phyloP scores from a whole-genome alignment of 129 eudicot species.

The Artemisia annua region DNA sequence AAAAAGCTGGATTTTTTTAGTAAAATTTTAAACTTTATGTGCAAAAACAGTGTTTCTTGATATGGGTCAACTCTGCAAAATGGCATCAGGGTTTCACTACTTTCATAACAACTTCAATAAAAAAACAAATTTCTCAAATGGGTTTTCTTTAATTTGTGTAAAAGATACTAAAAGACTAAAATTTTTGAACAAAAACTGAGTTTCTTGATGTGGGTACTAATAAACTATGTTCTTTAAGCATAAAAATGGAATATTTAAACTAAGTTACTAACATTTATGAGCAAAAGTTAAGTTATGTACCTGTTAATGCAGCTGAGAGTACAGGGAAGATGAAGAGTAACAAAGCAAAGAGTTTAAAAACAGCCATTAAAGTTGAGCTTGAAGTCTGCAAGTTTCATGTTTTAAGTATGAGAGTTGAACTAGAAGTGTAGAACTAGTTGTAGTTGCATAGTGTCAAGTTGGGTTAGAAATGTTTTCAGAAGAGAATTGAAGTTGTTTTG shows the following conservation, averaged over 20 bases:
- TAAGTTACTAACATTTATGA: conserved; percentile 14
- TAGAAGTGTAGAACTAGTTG: conserved; percentile 10
- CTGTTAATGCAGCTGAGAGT: conserved; percentile 42
- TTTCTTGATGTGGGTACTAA: conserved; percentile 10
- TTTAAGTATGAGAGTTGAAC: conserved; percentile 28
- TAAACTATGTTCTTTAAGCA: conserved; percentile 2
- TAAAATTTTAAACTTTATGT: background rate
- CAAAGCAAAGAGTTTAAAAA: conserved; percentile 34
- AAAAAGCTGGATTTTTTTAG: background rate
- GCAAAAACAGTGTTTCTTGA: background rate
- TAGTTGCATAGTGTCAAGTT: conserved; percentile 20
- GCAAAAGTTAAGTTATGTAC: conserved; percentile 26
- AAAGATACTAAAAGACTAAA: background rate
- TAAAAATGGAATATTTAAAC: conserved; percentile 1
- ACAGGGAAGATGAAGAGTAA: conserved; percentile 37
- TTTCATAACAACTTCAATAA: too few relatives aligned
- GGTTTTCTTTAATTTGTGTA: background rate
- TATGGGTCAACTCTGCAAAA: too few relatives aligned
- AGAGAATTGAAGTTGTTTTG: conserved; percentile 35
- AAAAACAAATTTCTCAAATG: too few relatives aligned
- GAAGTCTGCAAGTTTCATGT: conserved; percentile 57
- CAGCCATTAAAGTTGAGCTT: conserved; percentile 60
- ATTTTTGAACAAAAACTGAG: too few relatives aligned
- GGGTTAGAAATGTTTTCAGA: conserved; percentile 28
- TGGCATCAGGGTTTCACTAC: too few relatives aligned